Conservation (phyloP, 129 eudicot species). For the Lactuca sativa region DNA sequence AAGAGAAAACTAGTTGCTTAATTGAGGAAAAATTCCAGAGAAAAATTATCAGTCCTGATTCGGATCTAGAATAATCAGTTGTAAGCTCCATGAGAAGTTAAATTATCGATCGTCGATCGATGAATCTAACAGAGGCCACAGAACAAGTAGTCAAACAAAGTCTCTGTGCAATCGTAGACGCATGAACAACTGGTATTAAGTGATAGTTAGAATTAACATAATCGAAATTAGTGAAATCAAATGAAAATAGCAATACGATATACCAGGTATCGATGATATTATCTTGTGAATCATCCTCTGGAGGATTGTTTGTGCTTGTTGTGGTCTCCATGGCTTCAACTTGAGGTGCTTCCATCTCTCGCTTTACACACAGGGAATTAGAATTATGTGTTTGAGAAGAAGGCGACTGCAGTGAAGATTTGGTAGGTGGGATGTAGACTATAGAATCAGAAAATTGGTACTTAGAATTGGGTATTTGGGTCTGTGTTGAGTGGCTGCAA, state of each 20-base stretch:
- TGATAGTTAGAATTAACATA: neutral
- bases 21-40: neutral
- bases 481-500: conserved; percentile 11
- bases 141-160: conserved; percentile 63
- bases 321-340: conserved; percentile 54
- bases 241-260: neutral
- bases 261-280: conserved; percentile 54
- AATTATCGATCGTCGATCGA: conserved; percentile 3
- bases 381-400: neutral
- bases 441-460: neutral
- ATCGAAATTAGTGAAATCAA: neutral
- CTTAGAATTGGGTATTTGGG: conserved; percentile 7
- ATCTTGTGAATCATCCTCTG: conserved; percentile 49
- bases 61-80: neutral
- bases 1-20: neutral
- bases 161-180: conserved; percentile 61
- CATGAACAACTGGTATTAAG: conserved; percentile 61
- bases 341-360: conserved; percentile 64
- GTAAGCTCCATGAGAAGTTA: neutral
- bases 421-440: neutral
- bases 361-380: neutral
- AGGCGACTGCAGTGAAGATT: conserved; percentile 10
- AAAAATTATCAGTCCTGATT: neutral
- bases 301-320: conserved; percentile 38
- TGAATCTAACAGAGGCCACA: conserved; percentile 50